Base-by-base conservation (phyloP, 1,284 basidiomycete species). In the Ceratobasidium sp. region DNA sequence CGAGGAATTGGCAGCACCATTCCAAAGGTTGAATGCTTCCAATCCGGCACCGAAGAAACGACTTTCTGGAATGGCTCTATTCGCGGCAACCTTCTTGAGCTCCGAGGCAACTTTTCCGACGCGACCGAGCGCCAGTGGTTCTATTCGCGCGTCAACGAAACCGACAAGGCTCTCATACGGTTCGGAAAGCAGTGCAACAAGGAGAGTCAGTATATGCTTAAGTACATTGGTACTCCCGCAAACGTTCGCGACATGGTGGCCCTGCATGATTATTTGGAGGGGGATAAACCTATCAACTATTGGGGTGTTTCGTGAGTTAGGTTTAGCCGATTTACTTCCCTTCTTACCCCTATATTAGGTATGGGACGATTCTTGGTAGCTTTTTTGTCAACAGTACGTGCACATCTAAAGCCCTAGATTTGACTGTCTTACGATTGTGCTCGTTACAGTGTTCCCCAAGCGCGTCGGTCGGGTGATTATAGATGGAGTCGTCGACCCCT, bases 301-400 rank as follows among this genome's bases (percentile, higher is more conserved):
- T 69, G 52, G 50, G 66, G 66, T 23, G 16, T 69, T 2, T 69
- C 66, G 66, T 69, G 28, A 54, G 63, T 54, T 8, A 43, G 13
- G 8, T n/a, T 6, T n/a, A 32, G 14, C 38, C 9, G 21, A n/a
- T 1, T 23, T 11, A 18, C 2, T 6, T 2, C 23, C 9, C 23
- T 23, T 1, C 6, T 30, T 44, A 16, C 38, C 18, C 23, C 38
- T 1, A 38, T 23, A 28, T 28, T 26, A 73, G 64, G 11, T 73
- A 73, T 30, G 66, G 73, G 1, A 73, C 64, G 1, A 41, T 73
- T 23, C 16, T 73, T 35, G 73, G 73, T 5, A 43, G 11, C 30
- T 73, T 59, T 26, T 62, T 73, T 21, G 46, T 73, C 4, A 73
- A 73, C 28, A 73, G 73, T 70, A 47, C n/a, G 73, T 64, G 38